Conservation (phyloP, 179 eudicot species). For the Amaranthus tricolor region DNA sequence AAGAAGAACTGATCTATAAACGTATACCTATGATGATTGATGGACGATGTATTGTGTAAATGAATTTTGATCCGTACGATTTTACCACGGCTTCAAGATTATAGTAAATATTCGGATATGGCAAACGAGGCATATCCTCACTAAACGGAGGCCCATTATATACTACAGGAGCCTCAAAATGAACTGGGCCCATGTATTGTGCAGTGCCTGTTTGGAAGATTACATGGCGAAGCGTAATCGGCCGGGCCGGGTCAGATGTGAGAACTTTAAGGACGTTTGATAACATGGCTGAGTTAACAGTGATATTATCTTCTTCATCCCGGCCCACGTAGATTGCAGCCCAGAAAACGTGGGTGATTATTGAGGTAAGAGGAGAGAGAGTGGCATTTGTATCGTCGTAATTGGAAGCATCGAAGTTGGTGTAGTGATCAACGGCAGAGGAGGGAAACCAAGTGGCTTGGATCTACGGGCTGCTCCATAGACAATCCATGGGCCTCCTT, state of each 20-base stretch:
- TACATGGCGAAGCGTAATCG: conserved; percentile 24
- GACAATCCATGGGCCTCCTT: conserved; percentile 32
- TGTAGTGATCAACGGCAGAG: conserved; percentile 26
- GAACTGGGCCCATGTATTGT: conserved; percentile 32
- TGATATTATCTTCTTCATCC: conserved; percentile 7
- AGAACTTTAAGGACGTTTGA: conserved; percentile 25
- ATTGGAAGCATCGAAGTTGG: conserved; percentile 28
- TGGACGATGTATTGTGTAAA: conserved; percentile 31
- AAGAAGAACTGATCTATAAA: too few species aligned
- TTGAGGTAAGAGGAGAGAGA: conserved; percentile 22
- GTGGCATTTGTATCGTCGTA: conserved; percentile 18
- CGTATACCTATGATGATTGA: conserved; percentile 22
- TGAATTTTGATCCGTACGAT: conserved; percentile 17
- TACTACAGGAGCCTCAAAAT: not conserved
- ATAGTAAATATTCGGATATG: conserved; percentile 30
- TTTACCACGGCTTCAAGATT: conserved; percentile 27
- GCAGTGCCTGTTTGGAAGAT: conserved; percentile 31
- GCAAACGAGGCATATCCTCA: conserved; percentile 29
- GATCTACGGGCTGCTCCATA: conserved; percentile 30
- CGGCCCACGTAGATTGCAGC: conserved; percentile 22
- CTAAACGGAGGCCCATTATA: conserved; percentile 27
- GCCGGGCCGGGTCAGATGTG: not conserved
- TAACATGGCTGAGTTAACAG: conserved; percentile 28
- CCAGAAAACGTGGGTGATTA: conserved; percentile 37
- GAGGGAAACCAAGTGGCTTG: conserved; percentile 33